A percentile compares a stretch with the other conserved stretches of the same genome.
phyloP scores from a whole-genome alignment of 495 filamentous ascomycete genomes.

The Podospora australis region DNA sequence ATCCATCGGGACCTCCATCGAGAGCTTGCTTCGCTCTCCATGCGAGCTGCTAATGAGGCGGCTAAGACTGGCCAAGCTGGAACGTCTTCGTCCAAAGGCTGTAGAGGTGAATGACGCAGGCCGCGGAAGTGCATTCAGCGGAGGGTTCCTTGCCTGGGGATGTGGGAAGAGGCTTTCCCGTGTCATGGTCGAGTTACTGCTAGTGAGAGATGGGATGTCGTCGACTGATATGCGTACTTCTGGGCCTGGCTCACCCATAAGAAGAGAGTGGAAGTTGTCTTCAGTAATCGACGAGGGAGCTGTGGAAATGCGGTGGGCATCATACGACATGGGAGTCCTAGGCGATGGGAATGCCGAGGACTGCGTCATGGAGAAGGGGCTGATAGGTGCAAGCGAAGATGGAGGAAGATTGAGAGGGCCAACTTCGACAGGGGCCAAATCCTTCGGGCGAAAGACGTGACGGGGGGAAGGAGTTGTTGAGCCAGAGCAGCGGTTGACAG shows the following conservation, averaged over 20 bases:
- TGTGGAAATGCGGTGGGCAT: constrained; percentile 63
- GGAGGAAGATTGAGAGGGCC: constrained; percentile 37
- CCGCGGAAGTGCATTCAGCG: constrained; percentile 47
- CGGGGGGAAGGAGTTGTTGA: constrained; percentile 54
- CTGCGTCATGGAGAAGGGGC: constrained; percentile 45
- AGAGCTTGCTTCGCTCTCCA: constrained; percentile 73
- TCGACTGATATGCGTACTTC: constrained; percentile 71
- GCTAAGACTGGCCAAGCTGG: constrained; percentile 78
- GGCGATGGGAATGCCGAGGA: constrained; percentile 52
- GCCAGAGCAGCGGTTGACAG: constrained; percentile 28
- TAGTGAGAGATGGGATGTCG: constrained; percentile 80
- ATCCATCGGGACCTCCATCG: constrained; percentile 56
- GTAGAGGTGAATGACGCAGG: constrained; percentile 63
- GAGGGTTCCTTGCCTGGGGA: constrained; percentile 24
- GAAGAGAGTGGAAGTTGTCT: constrained; percentile 55
- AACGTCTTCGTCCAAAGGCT: constrained; percentile 65
- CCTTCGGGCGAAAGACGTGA: constrained; percentile 46
- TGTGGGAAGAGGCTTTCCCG: constrained; percentile 47
- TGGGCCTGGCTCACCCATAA: constrained; percentile 56
- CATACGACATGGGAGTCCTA: constrained; percentile 57
- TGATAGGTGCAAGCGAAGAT: constrained; percentile 44
- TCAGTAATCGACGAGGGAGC: constrained; percentile 65
- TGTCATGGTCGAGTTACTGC: constrained; percentile 80
- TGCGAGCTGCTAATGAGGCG: constrained; percentile 73
- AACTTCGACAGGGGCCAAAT: constrained; percentile 48